Evolutionary conservation across 2,329 filamentous ascomycete genomes (phyloP), one percentile per base, ranked within the genome.

Genomic region (Stenocarpella maydis): DNA sequence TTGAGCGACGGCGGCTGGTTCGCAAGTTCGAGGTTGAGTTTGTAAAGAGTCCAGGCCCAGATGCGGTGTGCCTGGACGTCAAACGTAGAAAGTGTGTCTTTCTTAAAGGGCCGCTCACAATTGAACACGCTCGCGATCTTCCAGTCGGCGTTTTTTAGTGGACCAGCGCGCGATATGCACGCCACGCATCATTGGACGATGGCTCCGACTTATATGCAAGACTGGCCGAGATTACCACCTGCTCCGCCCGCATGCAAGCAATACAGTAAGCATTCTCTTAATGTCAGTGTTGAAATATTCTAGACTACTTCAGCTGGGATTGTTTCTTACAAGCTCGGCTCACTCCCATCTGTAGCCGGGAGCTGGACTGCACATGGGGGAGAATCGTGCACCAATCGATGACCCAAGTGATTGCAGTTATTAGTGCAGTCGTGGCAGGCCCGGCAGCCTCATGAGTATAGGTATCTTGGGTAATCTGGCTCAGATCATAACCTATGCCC

Each of bases 211-310:
- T 34, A 34, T 14, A 61, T 26, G 31, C 37, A 8, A 14, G 37
- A 19, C n/a, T 26, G 19, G 31, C 55, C 4, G 21, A 2, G 8
- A 34, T 7, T 43, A 41, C 43, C 43, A 28, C 58, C 17, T 31
- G 15, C 21, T 9, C 39, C 41, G 10, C 14, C 31, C 41, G 6
- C 26, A 43, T 61, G 55, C 55, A 43, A 31, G 55, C 17, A 12
- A n/a, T 17, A 45, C 15, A 61, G 55, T 55, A 55, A 55, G 53
- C 53, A 26, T 49, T 49, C 26, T 26, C 24, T 49, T 49, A 49
- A 21, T 26, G 47, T 5, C 17, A n/a, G n/a, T n/a, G n/a, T n/a
- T n/a, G n/a, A n/a, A n/a, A n/a, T n/a, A n/a, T n/a, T n/a, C n/a
- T n/a, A n/a, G n/a, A n/a, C n/a, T n/a, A n/a, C n/a, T n/a, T n/a